Evolutionary conservation across 179 eudicot genomes (phyloP).

Genomic region (Silene noctiflora): DNA sequence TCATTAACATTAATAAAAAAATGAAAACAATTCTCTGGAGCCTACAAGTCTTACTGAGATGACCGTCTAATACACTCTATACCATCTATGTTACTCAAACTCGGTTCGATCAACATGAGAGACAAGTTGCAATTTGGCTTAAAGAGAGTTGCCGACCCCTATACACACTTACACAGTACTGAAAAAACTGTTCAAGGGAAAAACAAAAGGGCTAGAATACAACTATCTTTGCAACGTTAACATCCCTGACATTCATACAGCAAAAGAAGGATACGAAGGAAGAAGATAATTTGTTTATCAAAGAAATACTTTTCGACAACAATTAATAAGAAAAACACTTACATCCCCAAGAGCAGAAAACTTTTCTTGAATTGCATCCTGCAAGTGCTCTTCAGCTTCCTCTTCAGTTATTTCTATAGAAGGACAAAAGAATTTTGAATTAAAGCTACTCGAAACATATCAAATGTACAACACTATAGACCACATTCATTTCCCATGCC

Average conservation of each 20-base stretch:
- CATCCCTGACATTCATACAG: conserved; percentile 2
- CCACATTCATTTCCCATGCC: conserved; percentile 1
- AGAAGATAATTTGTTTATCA: background rate
- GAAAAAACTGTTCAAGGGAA: too few species aligned
- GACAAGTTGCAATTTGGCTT: too few species aligned
- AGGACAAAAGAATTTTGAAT: conserved; percentile 18
- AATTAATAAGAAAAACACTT: conserved; percentile 28
- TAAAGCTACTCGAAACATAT: conserved; percentile 8
- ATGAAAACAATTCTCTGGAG: background rate
- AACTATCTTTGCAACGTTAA: conserved; percentile 11
- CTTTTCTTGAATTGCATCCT: conserved; percentile 92
- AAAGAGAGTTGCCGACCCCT: too few species aligned
- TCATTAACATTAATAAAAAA: background rate
- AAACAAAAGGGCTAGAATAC: background rate
- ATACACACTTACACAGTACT: too few species aligned
- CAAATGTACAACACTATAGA: conserved; percentile 9
- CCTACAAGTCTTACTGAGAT: too few species aligned
- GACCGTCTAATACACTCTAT: too few species aligned
- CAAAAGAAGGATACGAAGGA: background rate
- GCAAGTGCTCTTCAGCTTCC: conserved; percentile 92
- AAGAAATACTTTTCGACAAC: background rate
- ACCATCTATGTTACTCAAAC: too few species aligned
- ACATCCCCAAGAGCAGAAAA: conserved; percentile 94
- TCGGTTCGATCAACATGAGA: too few species aligned
- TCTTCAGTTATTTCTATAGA: conserved; percentile 85